Evolutionary conservation across 2,329 filamentous ascomycete genomes (phyloP), one percentile per base, ranked within the genome.

Genomic region (Whalleya microplaca): DNA sequence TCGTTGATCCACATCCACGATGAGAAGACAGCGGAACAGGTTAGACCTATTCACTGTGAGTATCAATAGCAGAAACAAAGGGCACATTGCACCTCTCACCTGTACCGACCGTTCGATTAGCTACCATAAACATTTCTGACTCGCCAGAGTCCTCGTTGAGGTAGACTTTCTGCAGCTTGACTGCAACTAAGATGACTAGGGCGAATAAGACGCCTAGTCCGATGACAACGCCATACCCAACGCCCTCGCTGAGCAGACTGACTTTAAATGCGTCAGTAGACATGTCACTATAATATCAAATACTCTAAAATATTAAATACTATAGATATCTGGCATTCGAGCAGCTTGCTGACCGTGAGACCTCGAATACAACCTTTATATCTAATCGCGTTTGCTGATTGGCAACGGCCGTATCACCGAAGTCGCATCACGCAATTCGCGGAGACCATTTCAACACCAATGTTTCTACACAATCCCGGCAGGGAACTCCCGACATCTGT

Each of bases 191-290:
- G 56, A 81, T 80, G 18, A 82, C 73, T 2, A 72, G 67, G 51
- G 75, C 78, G 59, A 82, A 82, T 1, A 77, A 58, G 1, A 81
- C 68, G 1, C 76, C 76, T 5, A 82, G 73, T 6, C 78, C 80
- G 54, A 81, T 73, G 42, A 82, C 73, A 19, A 81, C 68, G 56
- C 78, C 78, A 70, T 81, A 80, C 59, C 72, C 74, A 6, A 67
- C 65, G 21, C 65, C 73, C 51, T 73, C 70, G 1, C 67, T 66
- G 23, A 75, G 62, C 27, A 73, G 66, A 27, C 48, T 44, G 21
- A 59, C 21, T 41, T 46, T 46, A 21, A 48, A 49, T n/a, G 18
- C 48, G 29, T 32, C 18, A 18, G 20, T 43, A 6, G 47, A 43
- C 41, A 45, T 45, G 43, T 8, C 27, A 12, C 6, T 6, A 3